Conservation (phyloP, 2,329 filamentous ascomycete genomes). For the Aschersonia sp. region DNA sequence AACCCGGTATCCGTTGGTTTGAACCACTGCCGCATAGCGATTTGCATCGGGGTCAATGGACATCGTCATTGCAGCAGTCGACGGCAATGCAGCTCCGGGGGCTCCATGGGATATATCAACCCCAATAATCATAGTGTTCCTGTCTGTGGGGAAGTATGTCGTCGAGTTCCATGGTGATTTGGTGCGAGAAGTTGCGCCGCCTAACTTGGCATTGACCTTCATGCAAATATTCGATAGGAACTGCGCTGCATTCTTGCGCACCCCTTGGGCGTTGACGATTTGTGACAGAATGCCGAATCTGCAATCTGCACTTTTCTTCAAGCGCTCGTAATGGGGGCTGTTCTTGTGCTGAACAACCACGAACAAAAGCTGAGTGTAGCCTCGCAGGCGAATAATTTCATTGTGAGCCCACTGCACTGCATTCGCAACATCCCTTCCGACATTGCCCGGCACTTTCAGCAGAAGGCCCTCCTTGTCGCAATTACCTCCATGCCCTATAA, state of each 20-base stretch:
- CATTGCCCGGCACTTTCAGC: slow-evolving; percentile 15
- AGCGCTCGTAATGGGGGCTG: slow-evolving; percentile 57
- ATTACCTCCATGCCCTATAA: slow-evolving; percentile 34
- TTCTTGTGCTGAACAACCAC: slow-evolving; percentile 63
- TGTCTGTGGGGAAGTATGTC: slow-evolving; percentile 23
- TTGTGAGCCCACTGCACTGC: slow-evolving; percentile 30
- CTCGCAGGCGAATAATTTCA: slow-evolving; percentile 36
- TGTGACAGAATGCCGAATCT: slow-evolving; percentile 75
- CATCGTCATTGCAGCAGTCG: slow-evolving; percentile 77
- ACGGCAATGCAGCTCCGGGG: slow-evolving; percentile 51
- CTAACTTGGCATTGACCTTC: slow-evolving; percentile 95
- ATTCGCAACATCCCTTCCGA: slow-evolving; percentile 28
- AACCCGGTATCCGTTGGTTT: slow-evolving; percentile 69
- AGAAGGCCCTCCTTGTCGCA: slow-evolving; percentile 20
- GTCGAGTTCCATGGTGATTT: slow-evolving; percentile 17
- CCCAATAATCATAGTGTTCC: slow-evolving; percentile 69
- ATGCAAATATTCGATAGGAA: slow-evolving; percentile 90
- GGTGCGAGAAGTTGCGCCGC: slow-evolving; percentile 54
- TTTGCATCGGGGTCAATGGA: slow-evolving; percentile 57
- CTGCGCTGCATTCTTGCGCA: slow-evolving; percentile 55
- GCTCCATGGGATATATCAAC: slow-evolving; percentile 80
- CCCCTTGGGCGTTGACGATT: slow-evolving; percentile 58
- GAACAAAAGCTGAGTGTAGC: slow-evolving; percentile 61
- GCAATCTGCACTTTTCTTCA: slow-evolving; percentile 85
- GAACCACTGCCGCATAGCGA: slow-evolving; percentile 63